Conservation (phyloP, 768 basidiomycete genomes). For the Antrodiella citrinella region DNA sequence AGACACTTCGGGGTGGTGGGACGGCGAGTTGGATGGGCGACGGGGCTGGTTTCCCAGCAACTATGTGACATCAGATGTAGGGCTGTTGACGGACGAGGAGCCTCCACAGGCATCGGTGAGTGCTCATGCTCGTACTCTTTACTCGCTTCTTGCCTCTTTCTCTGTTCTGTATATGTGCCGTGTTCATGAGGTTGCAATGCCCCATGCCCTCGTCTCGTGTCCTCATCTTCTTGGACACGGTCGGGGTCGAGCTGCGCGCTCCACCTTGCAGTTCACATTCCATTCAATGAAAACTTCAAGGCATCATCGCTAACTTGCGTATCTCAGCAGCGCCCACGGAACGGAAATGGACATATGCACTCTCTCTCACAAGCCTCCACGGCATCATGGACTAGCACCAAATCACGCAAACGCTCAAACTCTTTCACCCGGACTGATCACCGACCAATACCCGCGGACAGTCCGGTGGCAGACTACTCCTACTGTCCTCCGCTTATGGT, state of each 20-base stretch:
- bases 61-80: constrained; percentile 70
- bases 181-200: background rate
- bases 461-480: constrained; percentile 23
- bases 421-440: constrained; percentile 31
- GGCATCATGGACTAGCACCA: constrained; percentile 46
- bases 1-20: constrained; percentile 95
- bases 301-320: constrained; percentile 4
- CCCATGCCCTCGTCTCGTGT: background rate
- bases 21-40: constrained; percentile 83
- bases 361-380: constrained; percentile 44
- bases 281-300: background rate
- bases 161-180: too few relatives aligned
- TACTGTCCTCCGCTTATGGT: constrained; percentile 76
- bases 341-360: constrained; percentile 38
- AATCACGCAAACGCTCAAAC: constrained; percentile 22
- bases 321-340: constrained; percentile 17
- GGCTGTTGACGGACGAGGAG: constrained; percentile 52
- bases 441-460: constrained; percentile 36
- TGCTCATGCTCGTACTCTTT: background rate
- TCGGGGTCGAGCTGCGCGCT: background rate
- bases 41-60: constrained; percentile 99
- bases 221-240: background rate
- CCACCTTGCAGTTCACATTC: background rate
- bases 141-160: background rate
- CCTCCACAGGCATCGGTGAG: constrained; percentile 35